Percentiles rank a stretch among this genome's conserved stretches.
These are phyloP conservation scores for Nicotiana obtusifolia DNA, from an alignment of 257 asterid species.

Conservation along the genomic window DNA sequence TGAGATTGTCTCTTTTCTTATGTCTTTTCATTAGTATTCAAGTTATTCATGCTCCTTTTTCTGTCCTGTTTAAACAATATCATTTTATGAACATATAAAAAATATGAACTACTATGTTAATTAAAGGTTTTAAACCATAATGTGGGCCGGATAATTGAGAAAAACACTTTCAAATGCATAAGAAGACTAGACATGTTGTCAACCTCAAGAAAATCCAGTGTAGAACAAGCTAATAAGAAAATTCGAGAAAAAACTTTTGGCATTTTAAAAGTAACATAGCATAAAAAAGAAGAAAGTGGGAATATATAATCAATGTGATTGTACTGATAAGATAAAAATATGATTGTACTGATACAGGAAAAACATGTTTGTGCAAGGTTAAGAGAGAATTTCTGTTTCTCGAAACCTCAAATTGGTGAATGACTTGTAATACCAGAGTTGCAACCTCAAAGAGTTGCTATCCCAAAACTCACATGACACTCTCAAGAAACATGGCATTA, in stretches of 20 bases:
- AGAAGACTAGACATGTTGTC: neutral
- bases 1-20: too few relatives aligned
- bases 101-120: neutral
- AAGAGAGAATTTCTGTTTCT: too few relatives aligned
- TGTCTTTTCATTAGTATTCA: too few relatives aligned
- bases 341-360: neutral
- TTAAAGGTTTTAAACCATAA: neutral
- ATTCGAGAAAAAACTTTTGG: neutral
- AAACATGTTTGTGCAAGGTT: too few relatives aligned
- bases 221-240: neutral
- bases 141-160: neutral
- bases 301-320: neutral
- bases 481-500: neutral
- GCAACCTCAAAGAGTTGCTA: neutral
- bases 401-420: too few relatives aligned
- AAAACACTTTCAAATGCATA: neutral
- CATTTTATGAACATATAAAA: neutral
- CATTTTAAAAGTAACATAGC: neutral
- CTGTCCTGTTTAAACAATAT: too few relatives aligned
- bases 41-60: too few relatives aligned
- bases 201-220: neutral
- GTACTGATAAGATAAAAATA: neutral
- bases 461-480: too few relatives aligned
- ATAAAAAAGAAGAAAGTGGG: neutral
- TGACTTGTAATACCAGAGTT: neutral